phyloP scores from a whole-genome alignment of 139 green algal species.

The Auxenochlorella protothecoides region DNA sequence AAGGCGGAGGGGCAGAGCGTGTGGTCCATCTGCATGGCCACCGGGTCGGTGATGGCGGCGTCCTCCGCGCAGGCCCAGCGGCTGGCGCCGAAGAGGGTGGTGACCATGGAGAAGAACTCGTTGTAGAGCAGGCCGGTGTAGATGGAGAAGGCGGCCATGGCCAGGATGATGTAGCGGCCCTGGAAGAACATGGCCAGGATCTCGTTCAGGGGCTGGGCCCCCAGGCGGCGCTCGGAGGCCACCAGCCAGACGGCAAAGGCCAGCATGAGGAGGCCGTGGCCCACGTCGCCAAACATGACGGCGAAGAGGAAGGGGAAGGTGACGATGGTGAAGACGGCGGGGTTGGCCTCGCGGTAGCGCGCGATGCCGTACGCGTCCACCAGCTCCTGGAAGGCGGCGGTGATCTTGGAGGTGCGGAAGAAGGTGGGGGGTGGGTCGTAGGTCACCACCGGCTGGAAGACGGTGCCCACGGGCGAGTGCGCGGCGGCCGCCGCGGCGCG shows the following conservation, averaged over 20 bases:
- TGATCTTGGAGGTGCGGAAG: constrained; percentile 87
- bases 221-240: constrained; percentile 67
- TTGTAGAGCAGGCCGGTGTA: constrained; percentile 97
- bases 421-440: constrained; percentile 87
- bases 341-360: constrained; percentile 91
- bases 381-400: constrained; percentile 84
- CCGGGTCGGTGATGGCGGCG: constrained; percentile 17
- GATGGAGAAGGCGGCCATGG: constrained; percentile 95
- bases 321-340: constrained; percentile 87
- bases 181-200: constrained; percentile 86
- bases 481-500: constrained; percentile 32
- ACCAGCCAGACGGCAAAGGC: constrained; percentile 66
- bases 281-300: constrained; percentile 98
- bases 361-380: constrained; percentile 95
- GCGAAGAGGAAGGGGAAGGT: constrained; percentile 99
- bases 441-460: constrained; percentile 81
- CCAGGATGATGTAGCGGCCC: constrained; percentile 89
- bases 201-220: constrained; percentile 62
- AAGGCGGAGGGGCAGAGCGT: constrained; percentile 35
- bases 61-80: constrained; percentile 34
- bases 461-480: constrained; percentile 49
- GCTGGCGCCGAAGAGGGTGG: constrained; percentile 64
- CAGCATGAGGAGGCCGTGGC: constrained; percentile 86
- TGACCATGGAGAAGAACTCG: constrained; percentile 94
- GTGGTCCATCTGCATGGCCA: constrained; percentile 26